These are phyloP conservation scores for Acaromyces ingoldii DNA, from an alignment of 1,284 basidiomycete genomes.

Conservation along the genomic window DNA sequence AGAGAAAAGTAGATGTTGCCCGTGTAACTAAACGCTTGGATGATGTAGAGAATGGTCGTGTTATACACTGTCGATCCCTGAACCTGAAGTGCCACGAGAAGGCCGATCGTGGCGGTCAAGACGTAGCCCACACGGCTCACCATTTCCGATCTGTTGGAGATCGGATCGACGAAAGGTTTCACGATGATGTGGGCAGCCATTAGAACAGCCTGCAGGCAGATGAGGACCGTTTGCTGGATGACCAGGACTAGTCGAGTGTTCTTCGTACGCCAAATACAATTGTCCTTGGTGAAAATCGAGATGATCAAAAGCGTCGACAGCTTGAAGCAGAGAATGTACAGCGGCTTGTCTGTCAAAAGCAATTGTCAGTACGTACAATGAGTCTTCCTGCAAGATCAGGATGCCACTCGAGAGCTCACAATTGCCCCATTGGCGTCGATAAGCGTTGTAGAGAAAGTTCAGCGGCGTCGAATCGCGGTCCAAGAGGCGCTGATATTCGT, in stretches of 20 bases:
- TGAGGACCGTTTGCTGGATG: slow-evolving; percentile 64
- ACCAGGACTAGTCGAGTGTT: slow-evolving; percentile 59
- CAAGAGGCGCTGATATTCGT: slow-evolving; percentile 68
- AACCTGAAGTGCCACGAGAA: slow-evolving; percentile 53
- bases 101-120: slow-evolving; percentile 61
- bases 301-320: slow-evolving; percentile 65
- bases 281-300: slow-evolving; percentile 63
- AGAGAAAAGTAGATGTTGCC: slow-evolving; percentile 43
- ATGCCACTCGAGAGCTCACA: slow-evolving; percentile 9
- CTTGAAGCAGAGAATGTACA: slow-evolving; percentile 58
- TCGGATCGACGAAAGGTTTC: slow-evolving; percentile 66
- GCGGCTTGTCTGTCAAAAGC: slow-evolving; percentile 36
- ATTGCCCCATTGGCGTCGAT: slow-evolving; percentile 54
- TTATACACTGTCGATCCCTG: slow-evolving; percentile 35
- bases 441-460: slow-evolving; percentile 63
- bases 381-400: no score
- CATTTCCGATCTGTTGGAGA: slow-evolving; percentile 73
- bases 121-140: slow-evolving; percentile 64
- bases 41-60: slow-evolving; percentile 37
- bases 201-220: slow-evolving; percentile 61
- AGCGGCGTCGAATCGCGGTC: slow-evolving; percentile 66
- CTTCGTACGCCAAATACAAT: slow-evolving; percentile 66
- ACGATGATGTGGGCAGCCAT: slow-evolving; percentile 61
- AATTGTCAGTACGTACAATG: no score
- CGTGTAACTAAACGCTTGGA: slow-evolving; percentile 24